Evolutionary conservation across 1,284 basidiomycete genomes (phyloP).

Genomic region (Moesziomyces globuligerus): DNA sequence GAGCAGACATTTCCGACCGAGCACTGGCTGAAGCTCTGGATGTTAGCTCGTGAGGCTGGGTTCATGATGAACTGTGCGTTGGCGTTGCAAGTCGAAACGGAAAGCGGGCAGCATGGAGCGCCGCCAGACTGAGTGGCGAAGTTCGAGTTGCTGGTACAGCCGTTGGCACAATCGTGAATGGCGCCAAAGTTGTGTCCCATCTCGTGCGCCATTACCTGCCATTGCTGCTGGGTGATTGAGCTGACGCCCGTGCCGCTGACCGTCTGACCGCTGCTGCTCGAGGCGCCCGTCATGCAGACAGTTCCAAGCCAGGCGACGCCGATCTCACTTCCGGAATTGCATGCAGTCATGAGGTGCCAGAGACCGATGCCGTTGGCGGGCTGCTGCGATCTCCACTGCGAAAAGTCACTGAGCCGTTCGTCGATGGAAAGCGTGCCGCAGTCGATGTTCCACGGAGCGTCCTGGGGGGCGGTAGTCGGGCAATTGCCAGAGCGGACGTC

Average conservation of each 20-base stretch:
- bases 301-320: conserved; percentile 81
- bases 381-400: conserved; percentile 80
- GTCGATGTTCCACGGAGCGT: conserved; percentile 68
- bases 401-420: conserved; percentile 80
- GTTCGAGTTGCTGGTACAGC: conserved; percentile 72
- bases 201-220: conserved; percentile 86
- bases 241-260: conserved; percentile 87
- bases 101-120: conserved; percentile 78
- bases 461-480: conserved; percentile 67
- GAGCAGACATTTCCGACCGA: conserved; percentile 84
- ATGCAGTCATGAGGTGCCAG: conserved; percentile 90
- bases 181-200: conserved; percentile 89
- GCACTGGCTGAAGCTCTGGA: conserved; percentile 70
- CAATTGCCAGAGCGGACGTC: conserved; percentile 72
- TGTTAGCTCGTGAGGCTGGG: conserved; percentile 46
- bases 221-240: conserved; percentile 74
- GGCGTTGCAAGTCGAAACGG: conserved; percentile 75
- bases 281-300: conserved; percentile 67
- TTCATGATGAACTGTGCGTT: conserved; percentile 64
- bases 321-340: conserved; percentile 83
- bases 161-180: conserved; percentile 74
- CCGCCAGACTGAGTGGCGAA: conserved; percentile 45
- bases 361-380: conserved; percentile 79
- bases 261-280: conserved; percentile 71
- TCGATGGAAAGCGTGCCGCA: conserved; percentile 70